Base-by-base conservation (phyloP, 2,329 filamentous ascomycete genomes). In the Trichoderma breve region DNA sequence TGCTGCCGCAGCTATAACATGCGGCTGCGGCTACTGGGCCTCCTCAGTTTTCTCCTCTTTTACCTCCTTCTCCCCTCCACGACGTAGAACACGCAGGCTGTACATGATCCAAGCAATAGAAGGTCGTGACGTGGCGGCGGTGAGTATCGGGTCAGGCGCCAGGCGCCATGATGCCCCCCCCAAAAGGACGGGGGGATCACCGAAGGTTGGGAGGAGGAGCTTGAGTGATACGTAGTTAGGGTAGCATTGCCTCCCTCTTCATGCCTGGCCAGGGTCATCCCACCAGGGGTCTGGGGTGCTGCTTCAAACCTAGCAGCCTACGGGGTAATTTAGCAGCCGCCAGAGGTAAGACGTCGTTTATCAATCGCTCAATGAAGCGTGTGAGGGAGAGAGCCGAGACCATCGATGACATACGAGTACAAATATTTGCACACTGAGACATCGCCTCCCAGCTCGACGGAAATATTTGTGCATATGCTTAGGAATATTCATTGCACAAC, bases 61-160 rank as follows among this genome's bases (percentile, higher is more conserved):
- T 53, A 39, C 24, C 32, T 24, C 51, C 64, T 18, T 58, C 55
- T 58, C 30, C 32, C 64, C 64, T 39, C 34, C 32, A 26, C 53
- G 32, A 58, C 26, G 64, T 58, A 67, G 15, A 39, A 58, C 64
- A 58, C 53, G 64, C 64, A 67, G 51, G 53, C 15, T 15, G 18
- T 57, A 57, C 64, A 43, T 36, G 18, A 58, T 58, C 51, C 64
- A 57, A 55, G 58, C 51, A 72, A 57, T 64, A 24, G 34, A 72
- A 43, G 15, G 58, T 28, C 55, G 70, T 73, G 71, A 73, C 71
- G 71, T 73, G 71, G 71, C 71, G 71, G 69, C 69, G 69, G 69
- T 71, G 71, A 67, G 64, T n/a, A 24, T 66, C 62, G 66, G 68
- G 65, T 62, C 66, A 55, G 32, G 66, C 43, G 57, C 55, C 57